Evolutionary conservation across 2,329 filamentous ascomycete species (phyloP).

Genomic region (Hypoxylon rubiginosum): DNA sequence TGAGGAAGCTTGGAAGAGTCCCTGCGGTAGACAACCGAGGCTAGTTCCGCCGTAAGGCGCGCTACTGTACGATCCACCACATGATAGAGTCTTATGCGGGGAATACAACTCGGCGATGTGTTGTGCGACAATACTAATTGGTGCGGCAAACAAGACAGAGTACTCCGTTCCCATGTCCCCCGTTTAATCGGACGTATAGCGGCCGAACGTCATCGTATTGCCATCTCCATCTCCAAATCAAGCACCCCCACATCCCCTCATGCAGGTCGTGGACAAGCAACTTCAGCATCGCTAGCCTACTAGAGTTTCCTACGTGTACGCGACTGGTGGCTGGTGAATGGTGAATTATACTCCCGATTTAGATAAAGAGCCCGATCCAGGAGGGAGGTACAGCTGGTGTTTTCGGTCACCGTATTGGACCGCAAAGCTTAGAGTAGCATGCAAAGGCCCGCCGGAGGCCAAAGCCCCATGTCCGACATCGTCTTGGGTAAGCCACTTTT

Average conservation of each 20-base stretch:
- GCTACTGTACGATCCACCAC: conserved; percentile 34
- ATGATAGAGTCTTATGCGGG: conserved; percentile 36
- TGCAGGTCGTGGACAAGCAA: conserved; percentile 16
- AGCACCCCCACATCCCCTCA: conserved; percentile 40
- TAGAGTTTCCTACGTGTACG: conserved; percentile 27
- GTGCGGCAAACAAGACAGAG: conserved; percentile 37
- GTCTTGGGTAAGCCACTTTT: conserved; percentile 34
- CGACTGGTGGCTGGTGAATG: too few relatives aligned
- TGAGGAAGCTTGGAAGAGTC: background rate
- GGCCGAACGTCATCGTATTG: conserved; percentile 41
- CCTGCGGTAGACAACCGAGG: conserved; percentile 34
- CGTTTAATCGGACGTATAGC: conserved; percentile 41
- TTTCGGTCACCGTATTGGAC: conserved; percentile 32
- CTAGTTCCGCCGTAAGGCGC: conserved; percentile 31
- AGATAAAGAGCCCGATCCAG: conserved; percentile 33
- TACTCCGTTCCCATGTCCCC: conserved; percentile 29
- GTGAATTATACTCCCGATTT: conserved; percentile 23
- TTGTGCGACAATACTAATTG: conserved; percentile 34
- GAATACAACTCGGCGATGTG: conserved; percentile 28
- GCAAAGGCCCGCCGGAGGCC: conserved; percentile 14
- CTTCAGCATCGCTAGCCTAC: conserved; percentile 19
- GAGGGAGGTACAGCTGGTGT: conserved; percentile 8
- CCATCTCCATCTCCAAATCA: conserved; percentile 27
- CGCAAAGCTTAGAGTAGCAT: conserved; percentile 22
- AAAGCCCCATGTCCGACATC: conserved; percentile 35